Base-by-base conservation (phyloP, 768 basidiomycete genomes). In the button mushroom (Agaricus bisporus) region DNA sequence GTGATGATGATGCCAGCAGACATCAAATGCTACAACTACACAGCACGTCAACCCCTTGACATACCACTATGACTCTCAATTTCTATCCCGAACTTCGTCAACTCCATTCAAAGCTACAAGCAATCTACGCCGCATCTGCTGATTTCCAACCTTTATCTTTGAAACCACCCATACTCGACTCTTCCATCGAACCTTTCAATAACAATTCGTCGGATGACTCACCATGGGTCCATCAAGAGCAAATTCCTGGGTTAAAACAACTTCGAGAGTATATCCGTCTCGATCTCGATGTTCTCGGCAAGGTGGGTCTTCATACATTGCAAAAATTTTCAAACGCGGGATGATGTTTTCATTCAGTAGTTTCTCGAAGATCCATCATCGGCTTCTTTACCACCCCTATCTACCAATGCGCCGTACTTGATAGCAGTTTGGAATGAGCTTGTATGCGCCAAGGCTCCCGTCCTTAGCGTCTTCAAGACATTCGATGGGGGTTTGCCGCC, bases 341-440 rank as follows among this genome's bases (percentile, higher is more conserved):
- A 52, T 49, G 55, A 43, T 54, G 44, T 45, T 36, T 56, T 54
- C 51, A 41, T 70, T 57, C 62, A 85, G 82, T 86, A 88, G 85
- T 83, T 83, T 62, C 75, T 86, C 49, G 70, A 74, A 51, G 68
- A 76, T 58, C 74, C 79, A 6, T 56, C 70, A 25, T 75, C 70
- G 38, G 70, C 61, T 14, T 64, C 71, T n/a, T 66, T 76, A 1
- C 78, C 81, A 0, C 63, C 81, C 4, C 70, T 80, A 18, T 85
- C 85, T 0, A 89, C 85, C 8, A 94, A 93, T 66, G 85, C 89
- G 0, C 86, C 86, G 9, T 89, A 91, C 61, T 73, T 91, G 26
- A 72, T 86, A 11, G 84, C 88, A 0, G 88, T 94, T 0, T 94
- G 90, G 89, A 77, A 86, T 50, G 89, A 93, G 63, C 73, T 91